These are phyloP conservation scores for Sedum album DNA, from an alignment of 164 flowering plant genomes.

Conservation along the genomic window DNA sequence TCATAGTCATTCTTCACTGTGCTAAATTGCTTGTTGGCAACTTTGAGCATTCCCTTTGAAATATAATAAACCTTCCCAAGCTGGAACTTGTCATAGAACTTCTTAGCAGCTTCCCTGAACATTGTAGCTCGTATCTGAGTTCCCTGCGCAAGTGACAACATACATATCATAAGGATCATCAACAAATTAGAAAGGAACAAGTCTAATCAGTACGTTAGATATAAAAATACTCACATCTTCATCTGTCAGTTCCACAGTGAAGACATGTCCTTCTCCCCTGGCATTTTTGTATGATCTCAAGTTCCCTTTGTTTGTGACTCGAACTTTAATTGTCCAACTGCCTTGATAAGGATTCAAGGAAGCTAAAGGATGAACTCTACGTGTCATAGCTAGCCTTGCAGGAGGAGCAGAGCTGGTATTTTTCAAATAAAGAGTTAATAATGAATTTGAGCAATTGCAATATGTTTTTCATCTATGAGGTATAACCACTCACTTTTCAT, in stretches of 20 bases:
- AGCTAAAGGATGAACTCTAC: background rate
- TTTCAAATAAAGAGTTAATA: background rate
- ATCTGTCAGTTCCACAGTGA: background rate
- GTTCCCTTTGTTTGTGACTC: background rate
- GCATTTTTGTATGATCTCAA: background rate
- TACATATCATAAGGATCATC: background rate
- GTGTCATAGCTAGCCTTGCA: background rate
- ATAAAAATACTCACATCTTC: background rate
- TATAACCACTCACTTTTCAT: background rate
- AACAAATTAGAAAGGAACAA: background rate
- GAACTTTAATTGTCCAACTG: background rate
- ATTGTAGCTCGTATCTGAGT: background rate
- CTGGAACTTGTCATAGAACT: background rate
- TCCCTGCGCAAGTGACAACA: background rate
- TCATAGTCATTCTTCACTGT: slow-evolving; percentile 86
- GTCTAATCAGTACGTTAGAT: too few relatives aligned
- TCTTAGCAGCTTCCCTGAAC: background rate
- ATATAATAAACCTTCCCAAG: background rate
- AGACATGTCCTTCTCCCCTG: background rate
- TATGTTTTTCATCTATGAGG: background rate
- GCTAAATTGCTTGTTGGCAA: slow-evolving; percentile 16
- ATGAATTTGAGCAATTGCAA: background rate
- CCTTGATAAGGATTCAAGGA: background rate
- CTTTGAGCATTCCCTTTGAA: background rate
- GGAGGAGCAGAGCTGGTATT: background rate